Conservation (phyloP, 306 rosid species). For the Cajanus cajan region DNA sequence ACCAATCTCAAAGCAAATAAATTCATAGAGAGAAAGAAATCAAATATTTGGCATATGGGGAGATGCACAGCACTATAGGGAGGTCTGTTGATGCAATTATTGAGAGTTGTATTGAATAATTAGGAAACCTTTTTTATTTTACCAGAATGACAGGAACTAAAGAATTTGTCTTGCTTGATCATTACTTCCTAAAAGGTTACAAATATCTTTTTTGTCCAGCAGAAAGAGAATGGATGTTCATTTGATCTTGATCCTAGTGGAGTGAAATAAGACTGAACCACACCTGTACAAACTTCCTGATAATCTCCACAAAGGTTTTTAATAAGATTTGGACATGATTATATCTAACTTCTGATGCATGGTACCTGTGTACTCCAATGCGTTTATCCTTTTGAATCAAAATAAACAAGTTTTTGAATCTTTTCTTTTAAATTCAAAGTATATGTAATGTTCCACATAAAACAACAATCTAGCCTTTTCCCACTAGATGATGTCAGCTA, state of each 20-base stretch:
- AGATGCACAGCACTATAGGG: conserved; percentile 1
- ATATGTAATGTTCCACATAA: neutral
- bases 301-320: neutral
- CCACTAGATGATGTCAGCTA: neutral
- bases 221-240: neutral
- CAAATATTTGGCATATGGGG: conserved; percentile 1
- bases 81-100: conserved; percentile 8
- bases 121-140: neutral
- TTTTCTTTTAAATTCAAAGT: neutral
- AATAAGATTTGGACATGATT: neutral
- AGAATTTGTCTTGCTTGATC: neutral
- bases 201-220: neutral
- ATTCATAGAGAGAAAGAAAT: neutral
- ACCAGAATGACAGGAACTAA: neutral
- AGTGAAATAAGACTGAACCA: neutral
- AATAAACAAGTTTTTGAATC: neutral
- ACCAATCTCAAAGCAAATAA: conserved; percentile 4
- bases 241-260: neutral
- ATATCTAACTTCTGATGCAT: neutral
- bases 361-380: neutral
- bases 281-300: neutral
- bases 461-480: neutral
- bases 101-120: neutral
- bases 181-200: neutral
- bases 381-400: neutral